Conservation (phyloP, 2,329 filamentous ascomycete genomes). For the Venturia aucupariae region DNA sequence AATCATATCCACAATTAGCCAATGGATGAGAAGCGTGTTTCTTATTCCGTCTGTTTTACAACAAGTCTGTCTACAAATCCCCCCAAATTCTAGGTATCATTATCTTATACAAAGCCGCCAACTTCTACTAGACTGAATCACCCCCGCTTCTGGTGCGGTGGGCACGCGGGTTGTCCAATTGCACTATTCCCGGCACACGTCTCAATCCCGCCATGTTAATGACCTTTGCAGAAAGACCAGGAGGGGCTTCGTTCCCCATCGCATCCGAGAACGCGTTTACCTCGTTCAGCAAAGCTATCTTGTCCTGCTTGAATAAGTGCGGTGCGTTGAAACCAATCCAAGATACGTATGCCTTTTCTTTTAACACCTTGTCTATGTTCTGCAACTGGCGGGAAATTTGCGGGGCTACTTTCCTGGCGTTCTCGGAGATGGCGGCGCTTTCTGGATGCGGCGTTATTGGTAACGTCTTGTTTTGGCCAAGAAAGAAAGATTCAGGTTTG, state of each 20-base stretch:
- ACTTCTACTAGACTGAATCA: background rate
- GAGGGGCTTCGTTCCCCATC: conserved; percentile 38
- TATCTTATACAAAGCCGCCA: background rate
- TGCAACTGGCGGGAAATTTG: conserved; percentile 26
- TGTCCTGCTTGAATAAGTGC: conserved; percentile 33
- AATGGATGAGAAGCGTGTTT: too few species aligned
- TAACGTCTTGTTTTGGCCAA: conserved; percentile 38
- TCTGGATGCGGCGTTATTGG: conserved; percentile 42
- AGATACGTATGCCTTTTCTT: conserved; percentile 37
- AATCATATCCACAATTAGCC: too few species aligned
- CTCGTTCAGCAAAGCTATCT: conserved; percentile 31
- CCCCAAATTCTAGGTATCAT: background rate
- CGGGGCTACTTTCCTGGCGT: background rate
- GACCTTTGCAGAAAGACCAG: conserved; percentile 35
- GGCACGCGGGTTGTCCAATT: too few species aligned
- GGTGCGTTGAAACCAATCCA: conserved; percentile 40
- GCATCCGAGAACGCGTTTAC: conserved; percentile 36
- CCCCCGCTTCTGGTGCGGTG: too few species aligned
- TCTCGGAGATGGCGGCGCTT: conserved; percentile 21
- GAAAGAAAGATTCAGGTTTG: conserved; percentile 43
- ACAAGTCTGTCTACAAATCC: too few species aligned
- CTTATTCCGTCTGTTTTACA: too few species aligned
- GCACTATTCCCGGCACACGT: conserved; percentile 35
- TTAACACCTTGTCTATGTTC: conserved; percentile 31
- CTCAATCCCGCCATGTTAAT: conserved; percentile 41